These are phyloP conservation scores for Ophiostoma triangulosporum DNA, from an alignment of 2,329 filamentous ascomycete genomes.

Conservation along the genomic window DNA sequence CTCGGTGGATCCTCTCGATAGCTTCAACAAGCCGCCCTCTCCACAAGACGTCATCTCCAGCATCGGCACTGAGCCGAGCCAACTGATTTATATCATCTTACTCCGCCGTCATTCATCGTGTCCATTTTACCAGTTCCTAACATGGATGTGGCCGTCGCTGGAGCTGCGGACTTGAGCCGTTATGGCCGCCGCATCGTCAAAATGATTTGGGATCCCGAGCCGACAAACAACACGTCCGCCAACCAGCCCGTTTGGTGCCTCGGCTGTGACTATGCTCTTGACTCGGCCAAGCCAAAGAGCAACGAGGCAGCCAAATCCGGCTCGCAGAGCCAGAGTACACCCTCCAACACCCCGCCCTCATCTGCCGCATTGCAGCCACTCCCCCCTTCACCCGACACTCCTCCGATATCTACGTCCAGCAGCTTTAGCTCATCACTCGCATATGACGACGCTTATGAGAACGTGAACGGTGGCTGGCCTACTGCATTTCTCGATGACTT, in stretches of 20 bases:
- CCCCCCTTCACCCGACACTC: background rate
- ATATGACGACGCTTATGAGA: slow-evolving; percentile 27
- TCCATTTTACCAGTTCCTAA: background rate
- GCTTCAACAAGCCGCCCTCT: background rate
- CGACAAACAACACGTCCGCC: slow-evolving; percentile 58
- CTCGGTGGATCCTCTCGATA: background rate
- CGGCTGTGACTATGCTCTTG: slow-evolving; percentile 37
- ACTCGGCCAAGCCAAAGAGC: slow-evolving; percentile 10
- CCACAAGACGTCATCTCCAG: background rate
- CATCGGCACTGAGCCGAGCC: background rate
- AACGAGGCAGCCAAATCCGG: background rate
- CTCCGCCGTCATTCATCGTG: background rate
- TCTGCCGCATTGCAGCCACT: slow-evolving; percentile 24
- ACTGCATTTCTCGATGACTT: slow-evolving; percentile 79
- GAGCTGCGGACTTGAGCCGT: slow-evolving; percentile 57
- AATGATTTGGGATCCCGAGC: slow-evolving; percentile 85
- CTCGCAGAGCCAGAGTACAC: background rate
- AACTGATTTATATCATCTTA: background rate
- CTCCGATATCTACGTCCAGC: slow-evolving; percentile 24
- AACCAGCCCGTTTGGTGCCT: slow-evolving; percentile 76
- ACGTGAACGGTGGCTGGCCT: slow-evolving; percentile 57
- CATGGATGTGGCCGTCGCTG: slow-evolving; percentile 28
- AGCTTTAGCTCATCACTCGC: slow-evolving; percentile 39
- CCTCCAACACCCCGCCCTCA: slow-evolving; percentile 8
- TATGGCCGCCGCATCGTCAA: slow-evolving; percentile 70